These are phyloP conservation scores for Ramichloridium luteum DNA, from an alignment of 2,329 filamentous ascomycete species.

Conservation along the genomic window DNA sequence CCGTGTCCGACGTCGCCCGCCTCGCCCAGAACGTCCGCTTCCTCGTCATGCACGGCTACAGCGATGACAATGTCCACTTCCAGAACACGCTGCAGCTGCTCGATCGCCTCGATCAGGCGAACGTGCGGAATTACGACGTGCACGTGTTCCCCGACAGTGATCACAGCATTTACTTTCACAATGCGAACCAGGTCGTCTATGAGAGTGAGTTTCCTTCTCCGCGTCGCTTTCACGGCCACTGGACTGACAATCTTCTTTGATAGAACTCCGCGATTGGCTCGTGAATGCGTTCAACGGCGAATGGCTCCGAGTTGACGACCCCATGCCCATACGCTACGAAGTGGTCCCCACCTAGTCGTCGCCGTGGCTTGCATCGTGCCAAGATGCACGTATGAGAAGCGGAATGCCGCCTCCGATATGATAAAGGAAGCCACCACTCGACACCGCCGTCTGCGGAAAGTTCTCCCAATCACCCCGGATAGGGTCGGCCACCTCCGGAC, in stretches of 20 bases:
- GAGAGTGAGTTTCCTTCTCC: conserved; percentile 55
- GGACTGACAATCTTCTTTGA: conserved; percentile 8
- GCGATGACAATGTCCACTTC: conserved; percentile 94
- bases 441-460: no score
- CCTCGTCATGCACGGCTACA: conserved; percentile 89
- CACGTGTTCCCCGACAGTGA: conserved; percentile 95
- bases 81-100: conserved; percentile 84
- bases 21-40: conserved; percentile 71
- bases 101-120: conserved; percentile 69
- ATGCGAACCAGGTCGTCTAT: conserved; percentile 81
- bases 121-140: conserved; percentile 87
- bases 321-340: conserved; percentile 30
- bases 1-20: conserved; percentile 61
- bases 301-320: conserved; percentile 55
- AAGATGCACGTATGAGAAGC: no score
- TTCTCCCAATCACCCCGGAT: no score
- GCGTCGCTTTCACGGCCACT: background rate
- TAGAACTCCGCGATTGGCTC: conserved; percentile 78
- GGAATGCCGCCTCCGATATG: no score
- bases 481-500: no score
- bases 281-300: conserved; percentile 97
- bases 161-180: conserved; percentile 90
- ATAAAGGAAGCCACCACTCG: no score
- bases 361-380: no score
- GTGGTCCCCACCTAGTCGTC: background rate